These are phyloP conservation scores for Hirsutella thompsonii DNA, from an alignment of 2,329 filamentous ascomycete species.

Conservation along the genomic window DNA sequence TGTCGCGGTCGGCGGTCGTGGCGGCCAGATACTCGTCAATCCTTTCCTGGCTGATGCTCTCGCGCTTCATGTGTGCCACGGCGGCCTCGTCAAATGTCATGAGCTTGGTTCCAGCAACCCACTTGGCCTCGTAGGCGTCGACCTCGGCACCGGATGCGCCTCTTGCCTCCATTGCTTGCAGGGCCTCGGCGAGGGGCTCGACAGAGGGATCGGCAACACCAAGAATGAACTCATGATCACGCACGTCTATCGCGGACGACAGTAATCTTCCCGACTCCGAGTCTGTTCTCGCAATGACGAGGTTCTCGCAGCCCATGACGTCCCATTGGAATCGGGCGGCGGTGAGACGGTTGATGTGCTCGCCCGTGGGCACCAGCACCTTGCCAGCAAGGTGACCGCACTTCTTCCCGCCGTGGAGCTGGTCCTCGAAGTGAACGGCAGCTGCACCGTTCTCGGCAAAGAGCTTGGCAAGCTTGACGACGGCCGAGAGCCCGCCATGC, in stretches of 20 bases:
- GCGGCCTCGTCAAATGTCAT: slow-evolving; percentile 90
- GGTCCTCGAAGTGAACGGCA: slow-evolving; percentile 94
- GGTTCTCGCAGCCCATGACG: slow-evolving; percentile 89
- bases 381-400: slow-evolving; percentile 95
- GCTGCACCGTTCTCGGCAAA: slow-evolving; percentile 96
- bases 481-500: slow-evolving; percentile 83
- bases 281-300: slow-evolving; percentile 90
- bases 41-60: slow-evolving; percentile 49
- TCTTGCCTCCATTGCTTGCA: slow-evolving; percentile 77
- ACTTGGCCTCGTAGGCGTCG: slow-evolving; percentile 71
- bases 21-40: slow-evolving; percentile 55
- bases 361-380: slow-evolving; percentile 82
- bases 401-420: slow-evolving; percentile 96
- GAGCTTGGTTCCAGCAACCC: slow-evolving; percentile 77
- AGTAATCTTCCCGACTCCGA: slow-evolving; percentile 87
- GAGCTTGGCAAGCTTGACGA: slow-evolving; percentile 91
- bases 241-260: slow-evolving; percentile 80
- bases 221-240: slow-evolving; percentile 94
- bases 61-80: slow-evolving; percentile 55
- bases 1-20: slow-evolving; percentile 51
- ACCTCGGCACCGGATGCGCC: slow-evolving; percentile 72
- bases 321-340: slow-evolving; percentile 97
- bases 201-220: slow-evolving; percentile 64
- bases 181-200: slow-evolving; percentile 72
- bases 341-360: slow-evolving; percentile 91